A percentile compares a stretch with the other conserved stretches of the same genome.
Conservation (phyloP, 257 asterid genomes). For the Nemophila menziesii region DNA sequence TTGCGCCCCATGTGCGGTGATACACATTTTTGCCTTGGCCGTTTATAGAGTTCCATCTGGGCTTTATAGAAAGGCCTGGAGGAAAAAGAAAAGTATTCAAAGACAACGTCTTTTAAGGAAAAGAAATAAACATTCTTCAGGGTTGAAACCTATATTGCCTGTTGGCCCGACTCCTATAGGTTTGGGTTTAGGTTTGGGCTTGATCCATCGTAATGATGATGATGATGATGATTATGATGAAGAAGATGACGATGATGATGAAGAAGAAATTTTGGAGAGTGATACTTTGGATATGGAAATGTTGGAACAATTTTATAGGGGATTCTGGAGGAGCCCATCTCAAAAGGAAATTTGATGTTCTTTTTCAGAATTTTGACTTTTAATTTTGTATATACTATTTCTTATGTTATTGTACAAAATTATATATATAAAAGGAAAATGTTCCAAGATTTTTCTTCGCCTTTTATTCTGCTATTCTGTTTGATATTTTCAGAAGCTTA, state of each 20-base stretch:
- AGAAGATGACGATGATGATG: slow-evolving; percentile 11
- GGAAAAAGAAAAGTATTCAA: slow-evolving; percentile 25
- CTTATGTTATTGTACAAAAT: no score
- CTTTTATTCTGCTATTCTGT: no score
- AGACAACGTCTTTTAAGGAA: slow-evolving; percentile 27
- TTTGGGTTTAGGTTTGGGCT: not conserved
- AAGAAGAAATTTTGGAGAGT: slow-evolving; percentile 9
- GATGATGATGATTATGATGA: slow-evolving; percentile 16
- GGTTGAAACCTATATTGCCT: not conserved
- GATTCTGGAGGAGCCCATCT: slow-evolving; percentile 76
- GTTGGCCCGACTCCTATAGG: not conserved
- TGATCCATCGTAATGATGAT: slow-evolving; percentile 10
- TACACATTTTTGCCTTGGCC: slow-evolving; percentile 44
- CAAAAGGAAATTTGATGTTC: slow-evolving; percentile 23
- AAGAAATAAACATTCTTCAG: slow-evolving; percentile 11
- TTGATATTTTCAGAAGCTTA: no score
- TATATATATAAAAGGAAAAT: no score
- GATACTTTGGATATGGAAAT: slow-evolving; percentile 60
- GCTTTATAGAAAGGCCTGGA: slow-evolving; percentile 49
- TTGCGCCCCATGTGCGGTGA: slow-evolving; percentile 63
- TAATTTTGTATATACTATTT: no score
- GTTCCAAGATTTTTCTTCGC: no score
- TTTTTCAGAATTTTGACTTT: no score
- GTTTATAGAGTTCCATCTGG: slow-evolving; percentile 65
- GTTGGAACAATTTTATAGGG: slow-evolving; percentile 64